Base-by-base conservation (phyloP, 2,329 filamentous ascomycete species). In the Cladophialophora bantiana region DNA sequence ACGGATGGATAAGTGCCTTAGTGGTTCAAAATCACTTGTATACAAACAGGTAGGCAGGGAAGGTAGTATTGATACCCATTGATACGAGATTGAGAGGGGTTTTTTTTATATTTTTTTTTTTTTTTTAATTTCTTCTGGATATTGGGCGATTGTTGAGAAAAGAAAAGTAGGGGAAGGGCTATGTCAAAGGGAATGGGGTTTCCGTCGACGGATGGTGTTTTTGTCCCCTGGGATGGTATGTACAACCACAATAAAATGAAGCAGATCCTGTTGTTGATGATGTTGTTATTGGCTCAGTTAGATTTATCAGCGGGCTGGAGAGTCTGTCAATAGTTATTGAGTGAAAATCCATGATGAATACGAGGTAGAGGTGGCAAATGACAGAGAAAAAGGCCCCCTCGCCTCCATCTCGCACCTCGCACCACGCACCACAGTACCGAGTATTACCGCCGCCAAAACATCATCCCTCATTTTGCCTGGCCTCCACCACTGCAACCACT, bases 31-130 rank as follows among this genome's bases (percentile, higher is more conserved):
- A 26, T 31, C 10, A 18, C 12, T 55, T 61, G 55, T 52, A 38
- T 65, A 64, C 45, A 57, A 40, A 62, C 26, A 54, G 32, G 35
- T 38, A 20, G n/a, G 53, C 13, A 55, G 18, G 35, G 7, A 64
- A 65, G 48, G 48, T 36, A 61, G 57, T n/a, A 56, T 65, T 62
- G 62, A 68, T 65, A 68, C 62, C 66, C 66, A 62, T 12, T 50
- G 45, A 50, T 50, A 20, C 13, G 18, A 50, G 45, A 26, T 26
- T 3, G 18, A 50, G 10, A 13, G 40, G 15, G 40, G 40, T 15
- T 42, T 18, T 42, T 7, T 15, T 42, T 13, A n/a, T n/a, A n/a
- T 26, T 3, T 26, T 26, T 3, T 26, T 3, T 26, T 3, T 26
- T 3, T 26, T 26, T 3, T 26, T 26, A n/a, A n/a, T 4, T 42